phyloP scores from a whole-genome alignment of 805 yeast species.

The Saturnispora gosingensis region DNA sequence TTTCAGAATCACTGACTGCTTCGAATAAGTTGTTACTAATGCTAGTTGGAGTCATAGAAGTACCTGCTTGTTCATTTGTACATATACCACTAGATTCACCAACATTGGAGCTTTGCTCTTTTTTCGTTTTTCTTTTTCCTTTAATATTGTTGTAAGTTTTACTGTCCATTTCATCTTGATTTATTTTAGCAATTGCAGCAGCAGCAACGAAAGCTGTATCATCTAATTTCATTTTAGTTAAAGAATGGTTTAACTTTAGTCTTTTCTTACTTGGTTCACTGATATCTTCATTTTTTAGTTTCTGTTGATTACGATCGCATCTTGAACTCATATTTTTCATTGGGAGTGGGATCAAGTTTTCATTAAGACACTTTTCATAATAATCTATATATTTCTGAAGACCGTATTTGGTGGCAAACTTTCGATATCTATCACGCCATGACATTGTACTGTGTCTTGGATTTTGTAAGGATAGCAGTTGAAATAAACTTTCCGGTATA shows the following conservation, averaged over 20 bases:
- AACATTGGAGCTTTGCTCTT: background rate
- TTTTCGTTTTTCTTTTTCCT: background rate
- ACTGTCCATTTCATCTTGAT: background rate
- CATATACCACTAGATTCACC: background rate
- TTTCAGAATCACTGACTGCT: constrained; percentile 26
- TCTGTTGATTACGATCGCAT: constrained; percentile 25
- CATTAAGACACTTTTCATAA: constrained; percentile 35
- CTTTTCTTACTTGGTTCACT: background rate
- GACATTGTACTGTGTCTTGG: constrained; percentile 56
- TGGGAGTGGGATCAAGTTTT: constrained; percentile 39
- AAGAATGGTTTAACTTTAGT: constrained; percentile 5
- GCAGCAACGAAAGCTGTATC: background rate
- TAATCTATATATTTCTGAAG: constrained; percentile 46
- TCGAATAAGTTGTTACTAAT: constrained; percentile 18
- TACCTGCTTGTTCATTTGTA: background rate
- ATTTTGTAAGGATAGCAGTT: constrained; percentile 28
- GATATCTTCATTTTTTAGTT: constrained; percentile 4
- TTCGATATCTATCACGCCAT: constrained; percentile 79
- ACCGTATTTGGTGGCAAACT: constrained; percentile 57
- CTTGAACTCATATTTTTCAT: constrained; percentile 48
- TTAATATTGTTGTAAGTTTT: background rate
- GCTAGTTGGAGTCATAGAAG: background rate
- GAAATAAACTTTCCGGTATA: constrained; percentile 33
- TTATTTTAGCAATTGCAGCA: constrained; percentile 2
- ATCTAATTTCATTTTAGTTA: constrained; percentile 1